These are phyloP conservation scores for Kwoniella mangroviensis DNA, from an alignment of 768 basidiomycete species.

Conservation along the genomic window DNA sequence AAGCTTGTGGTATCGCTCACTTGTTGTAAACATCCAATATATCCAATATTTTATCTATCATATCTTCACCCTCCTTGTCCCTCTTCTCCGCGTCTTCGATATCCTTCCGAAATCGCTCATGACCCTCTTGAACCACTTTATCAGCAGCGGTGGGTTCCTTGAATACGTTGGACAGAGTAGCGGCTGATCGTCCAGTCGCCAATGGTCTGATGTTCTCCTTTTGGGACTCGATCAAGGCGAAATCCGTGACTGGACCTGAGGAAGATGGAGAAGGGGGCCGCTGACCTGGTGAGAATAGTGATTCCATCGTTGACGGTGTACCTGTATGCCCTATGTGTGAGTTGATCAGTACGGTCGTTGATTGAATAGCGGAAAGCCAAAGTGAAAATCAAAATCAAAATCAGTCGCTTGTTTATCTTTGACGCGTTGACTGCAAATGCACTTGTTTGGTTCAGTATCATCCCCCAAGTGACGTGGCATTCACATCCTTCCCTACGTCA, in stretches of 20 bases:
- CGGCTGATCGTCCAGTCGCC: constrained; percentile 60
- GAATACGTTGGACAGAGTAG: constrained; percentile 59
- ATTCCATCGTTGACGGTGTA: constrained; percentile 21
- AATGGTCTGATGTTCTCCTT: constrained; percentile 63
- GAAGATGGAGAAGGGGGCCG: constrained; percentile 18
- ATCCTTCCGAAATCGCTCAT: constrained; percentile 55
- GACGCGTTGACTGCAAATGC: constrained; percentile 4
- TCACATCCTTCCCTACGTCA: constrained; percentile 6
- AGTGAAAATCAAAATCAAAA: constrained; percentile 21
- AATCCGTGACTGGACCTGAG: constrained; percentile 58
- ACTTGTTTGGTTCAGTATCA: constrained; percentile 20
- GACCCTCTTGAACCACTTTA: constrained; percentile 59
- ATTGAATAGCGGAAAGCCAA: background rate
- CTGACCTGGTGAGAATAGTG: constrained; percentile 31
- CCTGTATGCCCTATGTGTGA: background rate
- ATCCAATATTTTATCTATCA: constrained; percentile 73
- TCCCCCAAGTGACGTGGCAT: constrained; percentile 12
- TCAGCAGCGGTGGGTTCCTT: constrained; percentile 69
- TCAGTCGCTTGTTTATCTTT: constrained; percentile 22
- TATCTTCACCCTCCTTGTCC: constrained; percentile 58
- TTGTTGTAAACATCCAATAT: constrained; percentile 81
- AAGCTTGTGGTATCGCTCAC: constrained; percentile 54
- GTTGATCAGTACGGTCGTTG: constrained; percentile 1
- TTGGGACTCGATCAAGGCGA: constrained; percentile 59
- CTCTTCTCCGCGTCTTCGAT: constrained; percentile 58